phyloP scores from a whole-genome alignment of 306 rosid genomes.

The Cicer arietinum region DNA sequence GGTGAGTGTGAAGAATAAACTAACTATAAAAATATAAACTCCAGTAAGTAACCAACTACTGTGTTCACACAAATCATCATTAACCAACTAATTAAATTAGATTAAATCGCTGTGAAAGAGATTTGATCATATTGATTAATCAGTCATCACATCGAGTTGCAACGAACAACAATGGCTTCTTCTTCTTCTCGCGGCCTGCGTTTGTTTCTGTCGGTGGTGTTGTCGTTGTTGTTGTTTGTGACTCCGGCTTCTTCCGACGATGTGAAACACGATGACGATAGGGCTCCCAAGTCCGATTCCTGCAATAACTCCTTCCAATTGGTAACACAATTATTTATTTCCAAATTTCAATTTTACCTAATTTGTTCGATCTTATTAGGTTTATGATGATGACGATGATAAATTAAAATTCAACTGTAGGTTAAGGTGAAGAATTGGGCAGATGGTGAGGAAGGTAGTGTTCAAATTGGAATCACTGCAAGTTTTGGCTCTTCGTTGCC shows the following conservation, averaged over 20 bases:
- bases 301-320: slow-evolving; percentile 76
- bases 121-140: no score
- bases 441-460: slow-evolving; percentile 53
- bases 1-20: no score
- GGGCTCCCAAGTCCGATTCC: slow-evolving; percentile 55
- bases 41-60: no score
- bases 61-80: no score
- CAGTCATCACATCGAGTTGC: background rate
- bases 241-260: slow-evolving; percentile 52
- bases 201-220: slow-evolving; percentile 26
- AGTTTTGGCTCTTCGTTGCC: slow-evolving; percentile 82
- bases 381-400: background rate
- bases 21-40: no score
- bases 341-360: background rate
- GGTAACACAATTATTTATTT: slow-evolving; percentile 51
- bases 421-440: slow-evolving; percentile 78
- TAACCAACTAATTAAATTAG: no score
- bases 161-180: slow-evolving; percentile 47
- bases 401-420: slow-evolving; percentile 43
- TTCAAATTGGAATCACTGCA: slow-evolving; percentile 66
- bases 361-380: background rate
- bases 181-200: slow-evolving; percentile 32
- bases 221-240: slow-evolving; percentile 51
- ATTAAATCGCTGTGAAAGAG: no score
- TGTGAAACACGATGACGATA: slow-evolving; percentile 55